These are phyloP conservation scores for Glycine latifolia DNA, from an alignment of 306 rosid genomes.

Conservation along the genomic window DNA sequence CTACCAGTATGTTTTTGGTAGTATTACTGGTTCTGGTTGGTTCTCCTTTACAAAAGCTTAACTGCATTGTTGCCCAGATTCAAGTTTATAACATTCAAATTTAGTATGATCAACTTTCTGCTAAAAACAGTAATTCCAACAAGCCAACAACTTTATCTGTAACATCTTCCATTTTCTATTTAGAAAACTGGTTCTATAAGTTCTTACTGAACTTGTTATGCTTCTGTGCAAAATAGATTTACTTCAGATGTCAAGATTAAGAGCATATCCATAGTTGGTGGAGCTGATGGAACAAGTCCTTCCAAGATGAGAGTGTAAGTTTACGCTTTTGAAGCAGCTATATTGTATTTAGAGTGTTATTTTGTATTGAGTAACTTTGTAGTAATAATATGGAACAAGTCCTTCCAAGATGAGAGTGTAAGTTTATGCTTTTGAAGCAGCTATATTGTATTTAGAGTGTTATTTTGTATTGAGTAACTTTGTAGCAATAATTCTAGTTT, in stretches of 20 bases:
- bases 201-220: background rate
- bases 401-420: slow-evolving; percentile 98
- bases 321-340: slow-evolving; percentile 16
- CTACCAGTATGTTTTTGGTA: background rate
- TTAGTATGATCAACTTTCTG: background rate
- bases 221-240: slow-evolving; percentile 59
- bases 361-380: too few species aligned
- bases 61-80: background rate
- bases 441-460: too few species aligned
- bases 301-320: slow-evolving; percentile 95
- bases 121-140: slow-evolving; percentile 19
- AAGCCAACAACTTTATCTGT: background rate
- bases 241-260: slow-evolving; percentile 97
- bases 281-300: slow-evolving; percentile 89
- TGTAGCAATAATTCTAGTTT: background rate
- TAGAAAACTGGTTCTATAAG: too few species aligned
- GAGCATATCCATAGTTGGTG: slow-evolving; percentile 90
- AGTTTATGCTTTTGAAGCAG: slow-evolving; percentile 47
- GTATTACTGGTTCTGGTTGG: background rate
- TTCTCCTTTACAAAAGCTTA: background rate
- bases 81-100: slow-evolving; percentile 7
- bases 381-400: slow-evolving; percentile 65
- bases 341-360: too few species aligned
- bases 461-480: too few species aligned
- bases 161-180: slow-evolving; percentile 3